A percentile compares a stretch with the other conserved stretches of the same genome.
phyloP scores from a whole-genome alignment of 345 rosid genomes.

The Capsella bursapastoris region DNA sequence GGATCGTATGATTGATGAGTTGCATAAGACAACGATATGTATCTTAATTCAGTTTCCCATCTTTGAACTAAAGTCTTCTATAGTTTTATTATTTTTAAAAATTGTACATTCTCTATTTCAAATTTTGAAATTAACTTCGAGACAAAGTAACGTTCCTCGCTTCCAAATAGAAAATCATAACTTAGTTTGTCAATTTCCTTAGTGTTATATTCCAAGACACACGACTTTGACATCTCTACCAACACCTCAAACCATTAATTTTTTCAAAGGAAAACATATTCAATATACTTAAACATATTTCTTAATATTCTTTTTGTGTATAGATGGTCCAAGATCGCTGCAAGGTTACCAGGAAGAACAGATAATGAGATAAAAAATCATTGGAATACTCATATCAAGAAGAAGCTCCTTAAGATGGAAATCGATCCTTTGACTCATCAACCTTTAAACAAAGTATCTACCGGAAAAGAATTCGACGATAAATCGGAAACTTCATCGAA shows the following conservation, averaged over 20 bases:
- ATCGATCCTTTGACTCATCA: slow-evolving; percentile 88
- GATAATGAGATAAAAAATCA: slow-evolving; percentile 96
- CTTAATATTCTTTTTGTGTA: not conserved
- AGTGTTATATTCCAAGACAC: slow-evolving; percentile 13
- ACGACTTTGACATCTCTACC: slow-evolving; percentile 34
- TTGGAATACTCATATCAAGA: slow-evolving; percentile 99
- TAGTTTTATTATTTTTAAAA: not conserved
- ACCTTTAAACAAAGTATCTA: slow-evolving; percentile 23
- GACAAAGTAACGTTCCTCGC: slow-evolving; percentile 29
- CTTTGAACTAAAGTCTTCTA: slow-evolving; percentile 23
- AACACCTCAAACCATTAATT: not conserved
- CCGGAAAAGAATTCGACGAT: not conserved
- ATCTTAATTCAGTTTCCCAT: not conserved
- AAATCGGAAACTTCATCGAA: slow-evolving; percentile 7
- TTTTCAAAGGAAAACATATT: not conserved
- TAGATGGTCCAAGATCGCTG: slow-evolving; percentile 98
- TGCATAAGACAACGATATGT: not conserved
- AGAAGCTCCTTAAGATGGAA: slow-evolving; percentile 89
- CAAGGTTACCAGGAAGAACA: slow-evolving; percentile 89
- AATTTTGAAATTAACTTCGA: slow-evolving; percentile 17
- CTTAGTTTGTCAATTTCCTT: slow-evolving; percentile 12
- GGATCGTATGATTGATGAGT: not conserved
- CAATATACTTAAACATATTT: not conserved
- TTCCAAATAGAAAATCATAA: not conserved
- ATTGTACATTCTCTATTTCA: not conserved